Percentiles rank a stretch among this genome's conserved stretches.
phyloP scores from a whole-genome alignment of 202 grass and related monocot species.

The Musa balbisiana region DNA sequence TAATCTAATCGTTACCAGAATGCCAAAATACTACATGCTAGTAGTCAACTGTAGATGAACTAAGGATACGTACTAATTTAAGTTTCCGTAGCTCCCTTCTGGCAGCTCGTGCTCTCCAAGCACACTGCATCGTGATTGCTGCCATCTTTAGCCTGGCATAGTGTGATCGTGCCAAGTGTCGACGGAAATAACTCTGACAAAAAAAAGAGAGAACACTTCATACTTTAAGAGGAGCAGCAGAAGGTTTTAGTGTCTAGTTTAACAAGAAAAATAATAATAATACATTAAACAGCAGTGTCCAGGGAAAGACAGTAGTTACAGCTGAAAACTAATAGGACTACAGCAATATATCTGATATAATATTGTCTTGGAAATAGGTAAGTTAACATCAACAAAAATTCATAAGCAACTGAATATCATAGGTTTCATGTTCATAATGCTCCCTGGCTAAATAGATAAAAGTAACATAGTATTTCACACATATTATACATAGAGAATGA shows the following conservation, averaged over 20 bases:
- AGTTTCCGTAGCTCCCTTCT: slow-evolving; percentile 71
- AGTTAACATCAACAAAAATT: no score
- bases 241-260: not conserved
- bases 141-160: slow-evolving; percentile 53
- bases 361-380: not conserved
- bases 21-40: not conserved
- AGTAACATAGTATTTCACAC: not conserved
- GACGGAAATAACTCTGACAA: slow-evolving; percentile 50
- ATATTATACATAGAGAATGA: not conserved
- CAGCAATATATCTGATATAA: not conserved
- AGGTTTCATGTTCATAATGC: no score
- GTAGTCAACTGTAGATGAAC: not conserved
- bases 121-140: slow-evolving; percentile 44
- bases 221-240: not conserved
- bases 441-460: no score
- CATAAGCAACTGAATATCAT: not conserved
- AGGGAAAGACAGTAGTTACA: not conserved
- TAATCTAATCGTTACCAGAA: not conserved
- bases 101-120: slow-evolving; percentile 72
- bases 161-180: slow-evolving; percentile 44
- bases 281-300: not conserved
- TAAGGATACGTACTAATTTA: slow-evolving; percentile 56
- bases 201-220: slow-evolving; percentile 11
- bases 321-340: not conserved
- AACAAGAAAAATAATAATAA: not conserved